Evolutionary conservation across 768 basidiomycete species (phyloP), one percentile per base, ranked within the genome.

Genomic region (Pleurotus pulmonarius): DNA sequence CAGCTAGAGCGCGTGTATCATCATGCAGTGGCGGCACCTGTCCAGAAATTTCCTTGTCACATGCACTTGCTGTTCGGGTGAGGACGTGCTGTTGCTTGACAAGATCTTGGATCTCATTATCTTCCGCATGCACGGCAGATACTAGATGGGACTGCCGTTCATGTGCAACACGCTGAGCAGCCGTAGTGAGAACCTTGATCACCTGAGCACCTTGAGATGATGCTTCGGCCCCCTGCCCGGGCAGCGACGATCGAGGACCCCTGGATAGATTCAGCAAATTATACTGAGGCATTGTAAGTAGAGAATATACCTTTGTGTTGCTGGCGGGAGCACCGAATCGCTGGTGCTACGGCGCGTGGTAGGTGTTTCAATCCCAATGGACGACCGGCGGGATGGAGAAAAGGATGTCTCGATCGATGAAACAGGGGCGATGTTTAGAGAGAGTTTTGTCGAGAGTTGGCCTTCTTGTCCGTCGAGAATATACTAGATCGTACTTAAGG

Each of bases 11-110:
- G 65, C 85, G 69, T 9, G 47, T 38, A 16, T 47, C 56, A 12
- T 58, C 56, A 29, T 46, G 47, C 15, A 81, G 79, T 39, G 76
- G 63, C 49, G 77, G 76, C 46, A 73, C 79, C 44, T 81, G 77
- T 34, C 82, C 84, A 20, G 79, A 79, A 44, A 85, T 76, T 55
- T 85, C 89, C 57, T 82, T 80, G 67, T 90, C 87, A 61, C 91
- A 83, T 12, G 90, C 91, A 61, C 87, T 78, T 12, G 90, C 87
- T 2, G 91, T 80, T 58, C 76, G 73, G 55, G 79, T 76, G 25
- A 93, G 77, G 56, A 92, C 88, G 61, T 90, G 84, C 63, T 88
- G 90, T 73, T 92, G 90, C 68, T 89, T 90, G 49, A 82, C 86
- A 52, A 93, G 81, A 22, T 84, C 84, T 64, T 87, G 82, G 9